Evolutionary conservation across 2,329 filamentous ascomycete genomes (phyloP), one percentile per base, ranked within the genome.

Genomic region (Waltergamsia citrina): DNA sequence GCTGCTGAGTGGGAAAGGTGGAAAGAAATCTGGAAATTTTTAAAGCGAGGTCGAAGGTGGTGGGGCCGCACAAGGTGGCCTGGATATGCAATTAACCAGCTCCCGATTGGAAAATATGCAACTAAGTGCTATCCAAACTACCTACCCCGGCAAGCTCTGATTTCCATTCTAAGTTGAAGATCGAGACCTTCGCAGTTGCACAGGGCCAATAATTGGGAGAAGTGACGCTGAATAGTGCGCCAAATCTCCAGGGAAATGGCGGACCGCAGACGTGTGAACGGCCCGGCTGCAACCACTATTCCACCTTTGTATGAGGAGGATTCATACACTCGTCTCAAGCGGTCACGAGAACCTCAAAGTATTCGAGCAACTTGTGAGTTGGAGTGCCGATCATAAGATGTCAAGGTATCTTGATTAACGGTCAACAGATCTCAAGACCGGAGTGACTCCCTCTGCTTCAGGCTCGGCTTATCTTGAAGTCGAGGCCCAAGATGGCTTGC

Each of bases 241-340:
- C n/a, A n/a, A n/a, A n/a, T n/a, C n/a, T n/a, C n/a, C n/a, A n/a
- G n/a, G n/a, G n/a, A 34, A 4, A 33, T 88, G 83, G 67, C 81
- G 37, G 92, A 98, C 56, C 77, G 88, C 57, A 80, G 90, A 61
- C 78, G 92, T 48, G 78, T 94, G 45, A 96, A 96, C 60, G 86
- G 86, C 5, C 92, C 92, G 6, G 67, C 78, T 26, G 84, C 85
- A 34, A 74, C 76, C 19, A 96, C 87, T 7, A 61, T 71, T 22
- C 74, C 86, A 12, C 85, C 87, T 1, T 62, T 86, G 4, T 95
- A 80, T 52, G 71, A 75, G 43, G 59, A 67, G 10, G 56, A 60
- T 17, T 57, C 62, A 29, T 45, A 57, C 22, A 48, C 62, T 34
- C 57, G 62, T 40, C 49, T 63, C 31, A 59, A 60, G 43, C 70